Percentiles rank a stretch among this genome's conserved stretches.
Conservation (phyloP, 2,329 filamentous ascomycete species). For the Apiospora pterosperma region DNA sequence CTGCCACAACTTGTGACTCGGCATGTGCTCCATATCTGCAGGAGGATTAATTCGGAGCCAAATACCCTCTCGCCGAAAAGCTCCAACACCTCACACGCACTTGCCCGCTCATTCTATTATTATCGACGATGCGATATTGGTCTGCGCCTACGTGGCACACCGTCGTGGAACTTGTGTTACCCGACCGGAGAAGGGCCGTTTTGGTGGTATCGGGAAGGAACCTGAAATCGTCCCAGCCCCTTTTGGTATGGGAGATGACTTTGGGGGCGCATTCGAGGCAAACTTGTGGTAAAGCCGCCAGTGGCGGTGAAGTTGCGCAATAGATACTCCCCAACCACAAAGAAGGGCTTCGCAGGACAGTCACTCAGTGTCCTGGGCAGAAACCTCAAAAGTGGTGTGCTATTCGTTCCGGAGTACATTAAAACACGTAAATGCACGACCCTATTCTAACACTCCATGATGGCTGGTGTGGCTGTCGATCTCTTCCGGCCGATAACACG, state of each 20-base stretch:
- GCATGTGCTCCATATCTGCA: not conserved
- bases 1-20: not conserved
- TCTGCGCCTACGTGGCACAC: not conserved
- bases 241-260: not conserved
- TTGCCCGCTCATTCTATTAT: not conserved
- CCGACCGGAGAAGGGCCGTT: not conserved
- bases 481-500: not conserved
- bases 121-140: not conserved
- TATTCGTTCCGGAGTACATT: not conserved
- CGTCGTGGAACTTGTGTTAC: not conserved
- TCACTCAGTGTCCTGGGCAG: not conserved
- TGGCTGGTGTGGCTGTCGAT: not conserved
- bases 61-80: not conserved
- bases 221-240: not conserved
- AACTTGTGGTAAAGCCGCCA: not conserved
- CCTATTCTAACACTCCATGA: too few species aligned
- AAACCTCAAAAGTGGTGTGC: not conserved
- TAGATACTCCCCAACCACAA: not conserved
- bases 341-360: not conserved
- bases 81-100: not conserved
- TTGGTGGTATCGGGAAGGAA: not conserved
- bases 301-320: not conserved
- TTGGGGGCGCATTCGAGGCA: not conserved
- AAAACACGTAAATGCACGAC: too few species aligned
- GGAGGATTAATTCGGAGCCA: not conserved